These are phyloP conservation scores for Arachis hypogaea DNA, from an alignment of 306 rosid genomes.

Conservation along the genomic window DNA sequence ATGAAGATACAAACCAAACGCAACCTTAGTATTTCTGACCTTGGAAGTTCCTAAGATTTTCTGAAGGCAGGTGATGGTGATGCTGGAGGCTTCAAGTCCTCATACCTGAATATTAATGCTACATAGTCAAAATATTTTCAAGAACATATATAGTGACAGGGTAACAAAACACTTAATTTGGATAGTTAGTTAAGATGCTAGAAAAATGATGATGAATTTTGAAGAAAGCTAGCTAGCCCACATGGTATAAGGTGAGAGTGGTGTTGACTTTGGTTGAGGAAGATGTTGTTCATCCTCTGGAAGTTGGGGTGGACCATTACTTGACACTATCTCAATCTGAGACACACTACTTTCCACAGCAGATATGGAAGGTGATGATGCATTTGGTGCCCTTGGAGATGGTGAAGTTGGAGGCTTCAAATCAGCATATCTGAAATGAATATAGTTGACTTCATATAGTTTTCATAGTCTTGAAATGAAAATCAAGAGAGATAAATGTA, in stretches of 20 bases:
- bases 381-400: slow-evolving; percentile 62
- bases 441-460: no score
- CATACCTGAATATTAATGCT: slow-evolving; percentile 65
- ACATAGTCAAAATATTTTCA: background rate
- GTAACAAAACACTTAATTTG: no score
- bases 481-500: no score
- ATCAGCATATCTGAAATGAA: slow-evolving; percentile 60
- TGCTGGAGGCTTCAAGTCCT: slow-evolving; percentile 93
- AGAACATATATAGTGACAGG: no score
- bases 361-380: slow-evolving; percentile 41
- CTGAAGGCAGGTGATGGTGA: slow-evolving; percentile 68
- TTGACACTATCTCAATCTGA: slow-evolving; percentile 19
- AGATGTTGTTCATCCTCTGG: slow-evolving; percentile 36
- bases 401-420: slow-evolving; percentile 89
- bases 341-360: slow-evolving; percentile 1
- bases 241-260: slow-evolving; percentile 76
- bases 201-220: slow-evolving; percentile 7
- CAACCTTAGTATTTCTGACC: slow-evolving; percentile 40
- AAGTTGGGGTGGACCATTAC: slow-evolving; percentile 52
- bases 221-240: slow-evolving; percentile 47
- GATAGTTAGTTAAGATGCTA: background rate
- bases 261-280: slow-evolving; percentile 56
- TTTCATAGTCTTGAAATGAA: no score
- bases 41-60: slow-evolving; percentile 45
- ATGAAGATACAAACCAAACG: no score